Percentiles rank a stretch among this genome's conserved stretches.
phyloP scores from a whole-genome alignment of 2,329 filamentous ascomycete genomes.

The Beauveria brongniartii region DNA sequence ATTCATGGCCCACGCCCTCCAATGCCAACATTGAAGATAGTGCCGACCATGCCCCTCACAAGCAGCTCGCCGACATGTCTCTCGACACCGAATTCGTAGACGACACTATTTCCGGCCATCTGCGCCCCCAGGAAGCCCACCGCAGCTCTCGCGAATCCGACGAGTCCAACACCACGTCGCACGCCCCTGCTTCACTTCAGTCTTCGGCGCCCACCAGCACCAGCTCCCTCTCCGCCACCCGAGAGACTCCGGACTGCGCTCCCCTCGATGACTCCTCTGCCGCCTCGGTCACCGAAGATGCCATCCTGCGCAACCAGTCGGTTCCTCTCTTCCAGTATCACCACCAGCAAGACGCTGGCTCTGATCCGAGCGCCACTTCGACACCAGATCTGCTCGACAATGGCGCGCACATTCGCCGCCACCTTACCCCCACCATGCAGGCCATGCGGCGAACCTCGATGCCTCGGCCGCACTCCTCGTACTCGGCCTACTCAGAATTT shows the following conservation, averaged over 20 bases:
- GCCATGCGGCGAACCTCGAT: conserved; percentile 49
- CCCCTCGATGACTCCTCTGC: conserved; percentile 38
- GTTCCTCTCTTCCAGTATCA: conserved; percentile 57
- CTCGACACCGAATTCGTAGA: conserved; percentile 14
- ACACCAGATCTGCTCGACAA: conserved; percentile 45
- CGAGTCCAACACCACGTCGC: conserved; percentile 39
- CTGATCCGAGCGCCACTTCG: conserved; percentile 37
- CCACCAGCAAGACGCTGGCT: conserved; percentile 43
- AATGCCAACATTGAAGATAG: conserved; percentile 43
- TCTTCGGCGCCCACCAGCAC: conserved; percentile 48
- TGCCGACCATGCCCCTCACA: conserved; percentile 16
- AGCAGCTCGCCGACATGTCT: neutral
- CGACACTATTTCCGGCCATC: conserved; percentile 23
- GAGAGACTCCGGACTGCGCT: conserved; percentile 38
- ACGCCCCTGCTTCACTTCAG: conserved; percentile 39
- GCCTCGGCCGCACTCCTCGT: conserved; percentile 65
- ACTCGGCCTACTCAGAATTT: conserved; percentile 66
- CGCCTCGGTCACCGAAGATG: conserved; percentile 42
- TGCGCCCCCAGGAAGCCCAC: conserved; percentile 29
- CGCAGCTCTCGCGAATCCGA: conserved; percentile 48
- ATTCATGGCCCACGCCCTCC: conserved; percentile 44
- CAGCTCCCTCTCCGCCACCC: conserved; percentile 45
- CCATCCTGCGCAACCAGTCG: conserved; percentile 31
- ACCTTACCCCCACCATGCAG: conserved; percentile 52
- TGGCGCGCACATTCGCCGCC: conserved; percentile 46